Evolutionary conservation across 2,329 filamentous ascomycete species (phyloP).

Genomic region (Cytospora piceicola): DNA sequence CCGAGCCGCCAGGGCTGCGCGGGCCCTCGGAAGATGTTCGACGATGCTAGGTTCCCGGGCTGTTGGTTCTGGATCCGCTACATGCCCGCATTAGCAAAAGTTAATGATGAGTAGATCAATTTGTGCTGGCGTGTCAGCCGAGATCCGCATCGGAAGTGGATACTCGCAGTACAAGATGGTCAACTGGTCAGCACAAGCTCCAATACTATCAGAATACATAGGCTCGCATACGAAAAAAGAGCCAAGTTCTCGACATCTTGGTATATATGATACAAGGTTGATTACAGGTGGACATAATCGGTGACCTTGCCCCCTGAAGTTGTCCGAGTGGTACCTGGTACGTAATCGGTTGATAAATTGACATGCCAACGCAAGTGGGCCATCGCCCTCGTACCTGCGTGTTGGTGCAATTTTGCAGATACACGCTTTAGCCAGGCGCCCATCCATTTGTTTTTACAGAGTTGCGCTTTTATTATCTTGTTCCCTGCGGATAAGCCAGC

Average conservation of each 20-base stretch:
- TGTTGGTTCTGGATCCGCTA: no score
- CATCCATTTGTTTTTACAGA: no score
- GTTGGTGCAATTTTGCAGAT: neutral
- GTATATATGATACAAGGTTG: neutral
- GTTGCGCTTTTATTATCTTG: no score
- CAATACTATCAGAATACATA: neutral
- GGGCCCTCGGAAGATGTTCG: no score
- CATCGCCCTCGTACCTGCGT: neutral
- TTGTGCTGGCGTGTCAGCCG: neutral
- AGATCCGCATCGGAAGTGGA: slow-evolving; percentile 1
- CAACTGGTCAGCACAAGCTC: neutral
- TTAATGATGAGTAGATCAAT: neutral
- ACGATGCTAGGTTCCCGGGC: no score
- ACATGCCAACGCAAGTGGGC: neutral
- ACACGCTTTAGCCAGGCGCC: no score
- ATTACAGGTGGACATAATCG: neutral
- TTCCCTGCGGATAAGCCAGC: no score
- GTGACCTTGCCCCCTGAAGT: neutral
- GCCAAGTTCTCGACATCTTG: neutral
- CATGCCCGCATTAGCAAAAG: no score
- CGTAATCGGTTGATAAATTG: neutral
- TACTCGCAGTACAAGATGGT: neutral
- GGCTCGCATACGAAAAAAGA: neutral
- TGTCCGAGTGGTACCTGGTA: neutral
- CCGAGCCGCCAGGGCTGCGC: no score